phyloP scores from a whole-genome alignment of 163 green algal genomes.

The Chlamydomonas reinhardtii region DNA sequence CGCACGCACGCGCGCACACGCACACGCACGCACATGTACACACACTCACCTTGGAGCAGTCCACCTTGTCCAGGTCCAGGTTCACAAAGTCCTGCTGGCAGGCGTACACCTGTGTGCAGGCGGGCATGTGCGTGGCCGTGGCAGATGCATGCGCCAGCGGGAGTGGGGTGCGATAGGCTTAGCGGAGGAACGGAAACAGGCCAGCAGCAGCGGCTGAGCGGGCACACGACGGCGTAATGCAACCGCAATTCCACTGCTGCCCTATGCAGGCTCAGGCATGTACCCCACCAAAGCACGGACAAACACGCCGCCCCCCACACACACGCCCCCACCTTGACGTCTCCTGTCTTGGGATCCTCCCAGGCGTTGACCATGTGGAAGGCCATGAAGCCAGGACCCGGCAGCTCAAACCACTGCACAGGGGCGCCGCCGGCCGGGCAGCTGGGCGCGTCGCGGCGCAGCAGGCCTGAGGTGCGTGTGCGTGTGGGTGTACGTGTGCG shows the following conservation, averaged over 20 bases:
- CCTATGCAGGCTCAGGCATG: no score
- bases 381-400: slow-evolving; percentile 24
- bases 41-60: background rate
- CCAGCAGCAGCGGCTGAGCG: no score
- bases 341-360: slow-evolving; percentile 14
- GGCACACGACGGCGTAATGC: no score
- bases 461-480: slow-evolving; percentile 16
- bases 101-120: slow-evolving; percentile 4
- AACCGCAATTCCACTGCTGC: no score
- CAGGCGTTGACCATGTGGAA: slow-evolving; percentile 37
- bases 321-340: slow-evolving; percentile 47
- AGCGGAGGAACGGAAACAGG: no score
- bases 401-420: slow-evolving; percentile 37
- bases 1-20: no score
- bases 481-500: no score
- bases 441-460: slow-evolving; percentile 30
- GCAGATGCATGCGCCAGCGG: background rate
- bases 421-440: background rate
- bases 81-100: slow-evolving; percentile 30
- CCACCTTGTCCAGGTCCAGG: slow-evolving; percentile 18
- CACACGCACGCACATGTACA: background rate
- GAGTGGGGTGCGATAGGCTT: no score
- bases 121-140: background rate
- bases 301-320: no score
- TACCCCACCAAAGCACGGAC: no score